phyloP scores from a whole-genome alignment of 1,139 yeast genomes.

The Hyphopichia pseudoburtonii region DNA sequence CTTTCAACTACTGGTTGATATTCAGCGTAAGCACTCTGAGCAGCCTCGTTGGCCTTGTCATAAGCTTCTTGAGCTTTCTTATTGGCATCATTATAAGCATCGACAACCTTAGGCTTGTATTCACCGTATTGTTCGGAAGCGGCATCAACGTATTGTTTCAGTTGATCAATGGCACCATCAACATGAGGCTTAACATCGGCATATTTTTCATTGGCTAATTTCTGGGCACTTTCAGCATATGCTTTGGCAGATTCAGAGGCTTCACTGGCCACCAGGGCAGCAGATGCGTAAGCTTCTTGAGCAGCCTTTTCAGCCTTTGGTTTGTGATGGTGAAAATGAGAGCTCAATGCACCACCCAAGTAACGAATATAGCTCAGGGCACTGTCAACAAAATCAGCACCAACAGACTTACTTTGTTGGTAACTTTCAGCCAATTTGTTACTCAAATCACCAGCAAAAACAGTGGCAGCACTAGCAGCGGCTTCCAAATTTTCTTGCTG shows the following conservation, averaged over 20 bases:
- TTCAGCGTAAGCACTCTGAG: slow-evolving; percentile 9
- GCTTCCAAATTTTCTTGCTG: slow-evolving; percentile 14
- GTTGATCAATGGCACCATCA: slow-evolving; percentile 3
- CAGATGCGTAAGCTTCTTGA: slow-evolving; percentile 7
- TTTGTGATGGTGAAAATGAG: slow-evolving; percentile 10
- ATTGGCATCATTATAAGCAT: not conserved
- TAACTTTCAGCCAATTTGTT: slow-evolving; percentile 7
- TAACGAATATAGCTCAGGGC: slow-evolving; percentile 14
- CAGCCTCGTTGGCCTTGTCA: slow-evolving; percentile 5
- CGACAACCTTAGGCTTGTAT: slow-evolving; percentile 5
- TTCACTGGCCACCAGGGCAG: slow-evolving; percentile 4
- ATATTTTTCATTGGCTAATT: slow-evolving; percentile 5
- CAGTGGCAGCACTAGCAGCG: slow-evolving; percentile 18
- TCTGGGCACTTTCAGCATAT: slow-evolving; percentile 6
- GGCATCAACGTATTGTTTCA: slow-evolving; percentile 5
- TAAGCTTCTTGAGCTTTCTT: slow-evolving; percentile 1
- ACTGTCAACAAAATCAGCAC: slow-evolving; percentile 18
- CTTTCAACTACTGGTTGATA: slow-evolving; percentile 8
- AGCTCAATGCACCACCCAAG: slow-evolving; percentile 16
- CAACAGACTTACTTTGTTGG: slow-evolving; percentile 13
- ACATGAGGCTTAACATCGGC: slow-evolving; percentile 9
- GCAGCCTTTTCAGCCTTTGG: slow-evolving; percentile 10
- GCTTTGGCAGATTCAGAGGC: slow-evolving; percentile 6
- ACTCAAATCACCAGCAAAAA: slow-evolving; percentile 10
- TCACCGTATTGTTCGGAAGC: slow-evolving; percentile 6